Conservation (phyloP, 805 yeast genomes). For the Wickerhamiella siamensis region DNA sequence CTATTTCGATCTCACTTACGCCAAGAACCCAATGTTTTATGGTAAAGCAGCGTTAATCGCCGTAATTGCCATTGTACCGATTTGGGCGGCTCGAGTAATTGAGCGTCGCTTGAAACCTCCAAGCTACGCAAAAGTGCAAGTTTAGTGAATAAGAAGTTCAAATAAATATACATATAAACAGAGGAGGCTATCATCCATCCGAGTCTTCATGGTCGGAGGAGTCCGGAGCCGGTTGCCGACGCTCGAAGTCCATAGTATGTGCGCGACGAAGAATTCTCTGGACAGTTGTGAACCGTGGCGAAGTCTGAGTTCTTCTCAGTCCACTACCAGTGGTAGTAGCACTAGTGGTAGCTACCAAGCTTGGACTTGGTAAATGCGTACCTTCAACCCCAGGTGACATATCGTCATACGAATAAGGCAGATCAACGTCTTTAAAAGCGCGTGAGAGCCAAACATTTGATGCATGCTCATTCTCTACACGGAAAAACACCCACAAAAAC, state of each 20-base stretch:
- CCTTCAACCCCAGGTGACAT: not conserved
- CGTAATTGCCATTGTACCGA: conserved; percentile 65
- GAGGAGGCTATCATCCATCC: not conserved
- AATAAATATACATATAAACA: not conserved
- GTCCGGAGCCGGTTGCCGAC: conserved; percentile 3
- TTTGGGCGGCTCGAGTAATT: conserved; percentile 69
- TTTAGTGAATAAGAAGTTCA: not conserved
- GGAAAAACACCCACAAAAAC: conserved; percentile 77
- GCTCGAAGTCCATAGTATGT: conserved; percentile 12
- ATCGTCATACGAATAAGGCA: conserved; percentile 45
- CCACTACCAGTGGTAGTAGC: not conserved
- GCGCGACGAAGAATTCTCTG: conserved; percentile 8
- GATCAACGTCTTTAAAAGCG: conserved; percentile 74
- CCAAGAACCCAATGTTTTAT: conserved; percentile 40
- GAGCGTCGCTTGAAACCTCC: conserved; percentile 79
- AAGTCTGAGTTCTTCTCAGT: not conserved
- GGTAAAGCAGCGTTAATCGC: conserved; percentile 60
- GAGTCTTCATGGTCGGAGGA: conserved; percentile 3
- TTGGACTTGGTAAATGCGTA: not conserved
- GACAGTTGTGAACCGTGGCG: not conserved
- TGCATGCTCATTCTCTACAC: conserved; percentile 94
- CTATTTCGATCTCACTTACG: conserved; percentile 64
- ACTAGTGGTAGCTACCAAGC: not conserved
- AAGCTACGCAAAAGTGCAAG: conserved; percentile 88
- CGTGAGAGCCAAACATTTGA: conserved; percentile 74